Base-by-base conservation (phyloP, 2,329 filamentous ascomycete genomes). In the Xylariaceae sp. region DNA sequence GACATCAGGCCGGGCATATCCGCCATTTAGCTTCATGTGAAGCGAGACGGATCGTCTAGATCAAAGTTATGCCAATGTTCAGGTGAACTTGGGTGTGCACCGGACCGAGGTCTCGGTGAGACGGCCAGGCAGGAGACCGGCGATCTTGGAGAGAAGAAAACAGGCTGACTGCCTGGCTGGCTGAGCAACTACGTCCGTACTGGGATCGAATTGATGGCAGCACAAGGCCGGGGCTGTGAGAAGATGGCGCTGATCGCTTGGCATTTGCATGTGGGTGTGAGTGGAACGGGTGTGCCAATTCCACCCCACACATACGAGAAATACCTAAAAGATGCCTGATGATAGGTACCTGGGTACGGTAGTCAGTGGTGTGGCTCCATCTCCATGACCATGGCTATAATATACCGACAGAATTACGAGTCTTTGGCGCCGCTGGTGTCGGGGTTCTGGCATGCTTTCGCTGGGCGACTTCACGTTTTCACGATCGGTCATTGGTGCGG, bases 401-500 rank as follows among this genome's bases (percentile, higher is more conserved):
- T 8, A 8, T 26, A 26, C 8, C 26, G 26, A 26, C 26, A 34
- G 12, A 10, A 34, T 34, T 34, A 12, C 9, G 32, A 34, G 13
- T 4, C 32, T 12, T 43, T n/a, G 21, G 21, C n/a, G 6, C 5
- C n/a, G 13, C 7, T 18, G n/a, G 16, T 1, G n/a, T 37, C 9
- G 15, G n/a, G n/a, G 36, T 37, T 37, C 13, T 46, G 43, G 44
- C 16, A 45, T 47, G 36, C 18, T 39, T 36, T 15, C 32, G 32
- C 12, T 34, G 13, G 10, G 32, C 32, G 32, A 34, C 2, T 34
- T 56, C 47, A 40, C 49, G 47, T 49, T 47, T 21, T 48, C 49
- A 32, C 40, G 18, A 34, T 49, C 53, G 53, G 34, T 51, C 36
- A 58, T 58, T 58, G 56, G 56, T 56, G 53, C 43, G 49, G 37